Conservation (phyloP, 2,329 filamentous ascomycete species). For the Bipolaris zeicola region DNA sequence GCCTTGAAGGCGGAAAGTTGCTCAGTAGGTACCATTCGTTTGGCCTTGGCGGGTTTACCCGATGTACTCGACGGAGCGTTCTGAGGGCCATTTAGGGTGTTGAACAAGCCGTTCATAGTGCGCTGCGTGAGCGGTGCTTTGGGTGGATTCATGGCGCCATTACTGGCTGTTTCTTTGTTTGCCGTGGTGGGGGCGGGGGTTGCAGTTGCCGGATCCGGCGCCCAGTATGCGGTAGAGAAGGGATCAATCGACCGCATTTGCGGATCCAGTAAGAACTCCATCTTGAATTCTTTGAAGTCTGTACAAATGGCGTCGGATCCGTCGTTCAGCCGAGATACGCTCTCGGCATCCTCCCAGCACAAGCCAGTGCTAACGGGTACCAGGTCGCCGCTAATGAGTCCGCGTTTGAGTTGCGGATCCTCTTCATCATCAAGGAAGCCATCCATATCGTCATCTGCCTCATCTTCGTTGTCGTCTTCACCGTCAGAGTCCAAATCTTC, state of each 20-base stretch:
- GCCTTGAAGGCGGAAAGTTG: constrained; percentile 70
- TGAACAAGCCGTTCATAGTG: constrained; percentile 43
- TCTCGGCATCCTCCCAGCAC: constrained; percentile 72
- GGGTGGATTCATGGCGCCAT: constrained; percentile 48
- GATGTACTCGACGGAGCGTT: constrained; percentile 24
- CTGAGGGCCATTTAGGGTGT: constrained; percentile 34
- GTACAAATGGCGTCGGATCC: constrained; percentile 54
- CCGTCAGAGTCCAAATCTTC: constrained; percentile 70
- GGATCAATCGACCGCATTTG: constrained; percentile 74
- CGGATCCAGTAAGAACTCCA: constrained; percentile 70
- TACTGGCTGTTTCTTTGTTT: constrained; percentile 22
- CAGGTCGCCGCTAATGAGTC: constrained; percentile 68
- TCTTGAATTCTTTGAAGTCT: constrained; percentile 65
- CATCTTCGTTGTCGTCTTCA: constrained; percentile 70
- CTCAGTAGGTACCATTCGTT: constrained; percentile 61
- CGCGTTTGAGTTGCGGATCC: constrained; percentile 60
- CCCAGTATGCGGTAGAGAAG: constrained; percentile 83
- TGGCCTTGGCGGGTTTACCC: constrained; percentile 47
- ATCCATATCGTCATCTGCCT: constrained; percentile 84
- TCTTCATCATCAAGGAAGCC: constrained; percentile 89
- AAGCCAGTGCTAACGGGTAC: constrained; percentile 80
- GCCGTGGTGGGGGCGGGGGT: constrained; percentile 12
- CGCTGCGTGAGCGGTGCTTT: constrained; percentile 51
- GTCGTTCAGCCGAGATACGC: constrained; percentile 52
- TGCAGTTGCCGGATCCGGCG: constrained; percentile 33